Conservation (phyloP, 106 monocot species). For the Dioscorea dumetorum region DNA sequence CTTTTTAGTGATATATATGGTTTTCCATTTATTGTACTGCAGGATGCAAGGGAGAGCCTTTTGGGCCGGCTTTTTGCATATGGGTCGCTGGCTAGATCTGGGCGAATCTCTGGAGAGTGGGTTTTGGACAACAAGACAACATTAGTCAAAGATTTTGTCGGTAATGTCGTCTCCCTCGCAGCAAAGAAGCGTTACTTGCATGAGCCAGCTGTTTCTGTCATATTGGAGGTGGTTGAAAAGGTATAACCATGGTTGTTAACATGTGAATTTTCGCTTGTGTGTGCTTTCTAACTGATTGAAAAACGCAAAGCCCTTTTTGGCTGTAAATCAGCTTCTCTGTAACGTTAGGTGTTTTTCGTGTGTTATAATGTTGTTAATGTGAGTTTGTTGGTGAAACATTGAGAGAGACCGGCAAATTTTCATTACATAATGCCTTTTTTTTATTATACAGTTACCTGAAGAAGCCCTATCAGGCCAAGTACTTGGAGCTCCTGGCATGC, state of each 20-base stretch:
- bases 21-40: slow-evolving; percentile 6
- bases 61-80: slow-evolving; percentile 89
- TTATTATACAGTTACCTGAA: slow-evolving; percentile 55
- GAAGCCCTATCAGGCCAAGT: slow-evolving; percentile 54
- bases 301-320: no score
- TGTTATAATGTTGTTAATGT: no score
- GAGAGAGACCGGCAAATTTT: no score
- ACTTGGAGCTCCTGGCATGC: slow-evolving; percentile 44
- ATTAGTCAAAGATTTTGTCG: slow-evolving; percentile 51
- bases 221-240: slow-evolving; percentile 62
- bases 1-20: neutral
- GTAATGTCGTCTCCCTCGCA: slow-evolving; percentile 51
- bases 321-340: no score
- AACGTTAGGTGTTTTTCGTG: no score
- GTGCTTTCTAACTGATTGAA: no score
- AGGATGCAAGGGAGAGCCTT: slow-evolving; percentile 87
- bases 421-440: neutral
- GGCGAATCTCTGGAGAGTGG: slow-evolving; percentile 48
- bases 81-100: slow-evolving; percentile 81
- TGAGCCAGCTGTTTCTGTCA: slow-evolving; percentile 68
- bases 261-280: no score
- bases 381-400: no score
- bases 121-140: slow-evolving; percentile 26
- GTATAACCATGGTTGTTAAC: slow-evolving; percentile 7
- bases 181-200: slow-evolving; percentile 75